Evolutionary conservation across 2,329 filamentous ascomycete genomes (phyloP).

Genomic region (Cyphellophora europaea): DNA sequence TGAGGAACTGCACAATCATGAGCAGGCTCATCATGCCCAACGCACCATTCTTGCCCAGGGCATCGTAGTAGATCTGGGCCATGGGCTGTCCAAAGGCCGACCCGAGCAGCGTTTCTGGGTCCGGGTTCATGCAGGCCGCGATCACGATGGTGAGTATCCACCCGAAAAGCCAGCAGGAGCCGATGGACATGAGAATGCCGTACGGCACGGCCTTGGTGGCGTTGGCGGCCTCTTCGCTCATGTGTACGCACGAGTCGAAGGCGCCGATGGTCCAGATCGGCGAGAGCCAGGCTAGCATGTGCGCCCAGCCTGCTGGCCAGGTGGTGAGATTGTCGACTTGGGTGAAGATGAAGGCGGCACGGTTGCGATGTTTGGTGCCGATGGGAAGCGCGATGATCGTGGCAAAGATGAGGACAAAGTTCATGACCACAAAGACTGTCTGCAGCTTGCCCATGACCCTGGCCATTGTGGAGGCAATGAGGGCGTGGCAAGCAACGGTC

Average conservation of each 20-base stretch:
- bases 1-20: slow-evolving; percentile 51
- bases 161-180: slow-evolving; percentile 46
- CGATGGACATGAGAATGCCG: slow-evolving; percentile 50
- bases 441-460: slow-evolving; percentile 52
- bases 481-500: slow-evolving; percentile 44
- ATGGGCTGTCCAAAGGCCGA: slow-evolving; percentile 50
- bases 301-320: slow-evolving; percentile 49
- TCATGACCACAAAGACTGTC: slow-evolving; percentile 46
- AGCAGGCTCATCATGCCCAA: slow-evolving; percentile 50
- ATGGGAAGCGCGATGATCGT: slow-evolving; percentile 50
- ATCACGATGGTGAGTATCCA: slow-evolving; percentile 50
- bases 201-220: slow-evolving; percentile 50
- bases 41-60: slow-evolving; percentile 34
- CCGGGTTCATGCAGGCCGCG: slow-evolving; percentile 46
- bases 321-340: slow-evolving; percentile 48
- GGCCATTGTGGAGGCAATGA: slow-evolving; percentile 43
- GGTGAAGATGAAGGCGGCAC: slow-evolving; percentile 44
- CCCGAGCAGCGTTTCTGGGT: slow-evolving; percentile 40
- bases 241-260: slow-evolving; percentile 50
- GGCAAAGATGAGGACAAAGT: slow-evolving; percentile 46
- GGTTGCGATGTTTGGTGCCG: slow-evolving; percentile 34
- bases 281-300: slow-evolving; percentile 51
- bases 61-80: slow-evolving; percentile 30
- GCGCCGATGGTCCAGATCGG: slow-evolving; percentile 53
- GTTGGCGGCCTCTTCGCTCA: slow-evolving; percentile 53